phyloP scores from a whole-genome alignment of 1,139 yeast genomes.

The Pneumocystis canis region DNA sequence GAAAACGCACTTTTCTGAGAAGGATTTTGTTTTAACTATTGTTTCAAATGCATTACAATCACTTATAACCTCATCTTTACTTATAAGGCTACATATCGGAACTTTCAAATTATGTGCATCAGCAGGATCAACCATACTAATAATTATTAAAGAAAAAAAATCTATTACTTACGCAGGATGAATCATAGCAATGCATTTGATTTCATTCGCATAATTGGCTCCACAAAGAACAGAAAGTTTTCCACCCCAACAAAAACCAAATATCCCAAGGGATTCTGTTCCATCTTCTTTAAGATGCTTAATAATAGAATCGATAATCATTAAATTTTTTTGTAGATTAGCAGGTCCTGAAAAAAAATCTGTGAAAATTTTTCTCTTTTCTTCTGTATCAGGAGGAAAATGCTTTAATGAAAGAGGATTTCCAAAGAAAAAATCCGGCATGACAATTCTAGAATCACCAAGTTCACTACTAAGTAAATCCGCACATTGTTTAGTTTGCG shows the following conservation, averaged over 20 bases:
- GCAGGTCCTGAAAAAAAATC: neutral
- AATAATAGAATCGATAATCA: neutral
- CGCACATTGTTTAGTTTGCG: neutral
- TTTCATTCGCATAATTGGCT: neutral
- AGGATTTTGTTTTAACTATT: neutral
- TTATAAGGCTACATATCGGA: neutral
- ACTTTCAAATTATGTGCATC: neutral
- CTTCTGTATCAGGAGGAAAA: conserved; percentile 1
- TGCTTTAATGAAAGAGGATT: neutral
- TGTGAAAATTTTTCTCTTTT: neutral
- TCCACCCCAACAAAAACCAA: conserved; percentile 5
- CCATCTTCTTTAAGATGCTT: neutral
- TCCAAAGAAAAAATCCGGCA: conserved; percentile 4
- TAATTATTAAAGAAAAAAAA: neutral
- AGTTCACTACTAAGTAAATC: neutral
- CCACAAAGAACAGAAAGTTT: neutral
- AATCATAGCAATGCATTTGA: conserved; percentile 1
- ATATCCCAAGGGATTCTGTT: neutral
- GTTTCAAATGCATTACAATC: neutral
- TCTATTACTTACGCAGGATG: neutral
- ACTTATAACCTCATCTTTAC: neutral
- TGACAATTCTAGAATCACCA: conserved; percentile 1
- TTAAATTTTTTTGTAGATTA: neutral
- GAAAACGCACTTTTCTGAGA: neutral
- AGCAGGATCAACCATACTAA: neutral